These are phyloP conservation scores for Cystobasidium sp. DNA, from an alignment of 1,284 basidiomycete species.

Conservation along the genomic window DNA sequence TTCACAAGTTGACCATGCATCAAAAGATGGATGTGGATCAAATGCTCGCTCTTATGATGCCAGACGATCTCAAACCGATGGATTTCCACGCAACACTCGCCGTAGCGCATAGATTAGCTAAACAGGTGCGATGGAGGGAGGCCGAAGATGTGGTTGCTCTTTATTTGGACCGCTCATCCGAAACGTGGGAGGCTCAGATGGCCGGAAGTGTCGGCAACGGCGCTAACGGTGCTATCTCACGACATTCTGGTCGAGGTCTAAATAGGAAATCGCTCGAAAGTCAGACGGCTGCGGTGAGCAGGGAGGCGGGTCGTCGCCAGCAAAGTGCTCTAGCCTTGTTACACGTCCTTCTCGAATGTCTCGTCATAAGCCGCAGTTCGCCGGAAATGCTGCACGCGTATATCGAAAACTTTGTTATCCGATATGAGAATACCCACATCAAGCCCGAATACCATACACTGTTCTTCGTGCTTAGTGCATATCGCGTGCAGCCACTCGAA, in stretches of 20 bases:
- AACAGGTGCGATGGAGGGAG: conserved; percentile 37
- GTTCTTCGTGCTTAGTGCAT: conserved; percentile 36
- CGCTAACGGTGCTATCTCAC: no score
- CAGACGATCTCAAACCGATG: conserved; percentile 24
- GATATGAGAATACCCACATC: conserved; percentile 3
- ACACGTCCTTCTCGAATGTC: conserved; percentile 34
- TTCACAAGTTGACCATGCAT: conserved; percentile 6
- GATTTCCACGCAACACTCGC: conserved; percentile 34
- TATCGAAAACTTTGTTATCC: conserved; percentile 18
- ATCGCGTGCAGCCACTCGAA: conserved; percentile 4
- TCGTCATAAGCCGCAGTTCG: conserved; percentile 23
- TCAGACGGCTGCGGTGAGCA: no score
- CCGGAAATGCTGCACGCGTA: conserved; percentile 19
- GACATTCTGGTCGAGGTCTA: no score
- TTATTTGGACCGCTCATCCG: conserved; percentile 21
- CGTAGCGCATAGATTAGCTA: conserved; percentile 34
- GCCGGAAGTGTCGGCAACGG: neutral
- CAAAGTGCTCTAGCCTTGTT: conserved; percentile 17
- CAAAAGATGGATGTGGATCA: conserved; percentile 37
- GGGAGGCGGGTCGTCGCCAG: neutral
- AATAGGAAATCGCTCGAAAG: no score
- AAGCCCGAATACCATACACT: conserved; percentile 27
- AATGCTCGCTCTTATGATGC: conserved; percentile 40
- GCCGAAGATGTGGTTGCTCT: conserved; percentile 34
- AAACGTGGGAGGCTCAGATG: neutral